A percentile compares a stretch with the other conserved stretches of the same genome.
phyloP scores from a whole-genome alignment of 129 eudicot genomes.

The Saussurea involucrata region DNA sequence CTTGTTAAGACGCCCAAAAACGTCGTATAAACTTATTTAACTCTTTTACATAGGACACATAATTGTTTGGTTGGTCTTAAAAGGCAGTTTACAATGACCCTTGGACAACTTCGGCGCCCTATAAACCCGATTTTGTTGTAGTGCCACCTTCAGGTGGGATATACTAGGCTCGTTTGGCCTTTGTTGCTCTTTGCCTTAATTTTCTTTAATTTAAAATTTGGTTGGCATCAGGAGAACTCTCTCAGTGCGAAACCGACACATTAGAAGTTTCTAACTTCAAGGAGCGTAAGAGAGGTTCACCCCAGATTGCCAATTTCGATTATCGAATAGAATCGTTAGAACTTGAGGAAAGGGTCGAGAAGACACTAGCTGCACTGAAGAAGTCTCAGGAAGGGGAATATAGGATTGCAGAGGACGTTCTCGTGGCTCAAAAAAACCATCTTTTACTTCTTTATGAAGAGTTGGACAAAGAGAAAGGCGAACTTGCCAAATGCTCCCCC shows the following conservation, averaged over 20 bases:
- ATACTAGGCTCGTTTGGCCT: background rate
- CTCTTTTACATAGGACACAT: background rate
- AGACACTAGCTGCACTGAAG: slow-evolving; percentile 41
- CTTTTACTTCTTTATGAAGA: slow-evolving; percentile 52
- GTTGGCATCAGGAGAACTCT: slow-evolving; percentile 27
- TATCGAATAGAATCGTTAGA: slow-evolving; percentile 38
- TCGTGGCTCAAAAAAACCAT: slow-evolving; percentile 52
- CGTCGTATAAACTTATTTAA: background rate
- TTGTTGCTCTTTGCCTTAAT: background rate
- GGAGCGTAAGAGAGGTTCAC: slow-evolving; percentile 13
- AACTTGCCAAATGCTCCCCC: slow-evolving; percentile 39
- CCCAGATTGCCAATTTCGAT: slow-evolving; percentile 33
- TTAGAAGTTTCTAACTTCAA: slow-evolving; percentile 12
- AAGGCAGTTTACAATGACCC: no score
- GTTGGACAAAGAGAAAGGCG: slow-evolving; percentile 47
- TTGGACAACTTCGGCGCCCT: no score
- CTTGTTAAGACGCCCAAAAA: background rate
- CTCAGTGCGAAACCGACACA: slow-evolving; percentile 19
- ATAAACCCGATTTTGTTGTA: background rate
- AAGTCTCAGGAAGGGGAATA: slow-evolving; percentile 60
- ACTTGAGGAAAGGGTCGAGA: slow-evolving; percentile 57
- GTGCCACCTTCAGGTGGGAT: background rate
- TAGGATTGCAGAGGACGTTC: slow-evolving; percentile 44
- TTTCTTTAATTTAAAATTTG: background rate
- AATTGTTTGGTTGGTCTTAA: no score